Percentiles rank a stretch among this genome's conserved stretches.
phyloP scores from a whole-genome alignment of 495 filamentous ascomycete species.

The Penicilliopsis zonata region DNA sequence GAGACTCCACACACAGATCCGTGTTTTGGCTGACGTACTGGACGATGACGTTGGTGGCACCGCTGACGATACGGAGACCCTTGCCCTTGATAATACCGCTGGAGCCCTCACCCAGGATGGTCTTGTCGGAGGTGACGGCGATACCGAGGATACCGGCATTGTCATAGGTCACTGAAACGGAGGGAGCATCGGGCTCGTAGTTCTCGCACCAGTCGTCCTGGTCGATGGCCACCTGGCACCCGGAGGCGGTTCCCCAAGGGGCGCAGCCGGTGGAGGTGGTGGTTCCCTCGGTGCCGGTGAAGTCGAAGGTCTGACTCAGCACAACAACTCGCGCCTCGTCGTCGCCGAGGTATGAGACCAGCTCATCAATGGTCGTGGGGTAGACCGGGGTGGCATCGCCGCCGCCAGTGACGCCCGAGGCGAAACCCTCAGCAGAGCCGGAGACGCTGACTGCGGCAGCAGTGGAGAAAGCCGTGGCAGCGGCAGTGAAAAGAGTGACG shows the following conservation, averaged over 20 bases:
- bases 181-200: constrained; percentile 23
- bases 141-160: constrained; percentile 32
- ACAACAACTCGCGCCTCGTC: constrained; percentile 5
- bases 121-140: constrained; percentile 33
- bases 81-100: constrained; percentile 31
- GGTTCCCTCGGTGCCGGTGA: constrained; percentile 30
- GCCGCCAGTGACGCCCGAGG: constrained; percentile 15
- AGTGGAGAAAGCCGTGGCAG: too few species aligned
- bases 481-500: too few species aligned
- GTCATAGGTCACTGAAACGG: constrained; percentile 29
- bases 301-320: constrained; percentile 19
- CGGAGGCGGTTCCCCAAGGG: constrained; percentile 29
- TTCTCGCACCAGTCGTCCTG: constrained; percentile 36
- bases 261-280: constrained; percentile 31
- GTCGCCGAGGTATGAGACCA: constrained; percentile 3
- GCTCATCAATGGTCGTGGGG: constrained; percentile 19
- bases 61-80: constrained; percentile 31
- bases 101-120: constrained; percentile 27
- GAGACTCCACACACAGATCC: too few species aligned
- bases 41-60: constrained; percentile 34
- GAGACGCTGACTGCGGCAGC: background rate
- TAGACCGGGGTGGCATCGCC: constrained; percentile 25
- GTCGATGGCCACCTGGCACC: constrained; percentile 42
- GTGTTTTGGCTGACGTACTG: constrained; percentile 17
- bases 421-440: constrained; percentile 5